A percentile compares a stretch with the other conserved stretches of the same genome.
phyloP scores from a whole-genome alignment of 2,329 filamentous ascomycete genomes.

The Nemania sp. region DNA sequence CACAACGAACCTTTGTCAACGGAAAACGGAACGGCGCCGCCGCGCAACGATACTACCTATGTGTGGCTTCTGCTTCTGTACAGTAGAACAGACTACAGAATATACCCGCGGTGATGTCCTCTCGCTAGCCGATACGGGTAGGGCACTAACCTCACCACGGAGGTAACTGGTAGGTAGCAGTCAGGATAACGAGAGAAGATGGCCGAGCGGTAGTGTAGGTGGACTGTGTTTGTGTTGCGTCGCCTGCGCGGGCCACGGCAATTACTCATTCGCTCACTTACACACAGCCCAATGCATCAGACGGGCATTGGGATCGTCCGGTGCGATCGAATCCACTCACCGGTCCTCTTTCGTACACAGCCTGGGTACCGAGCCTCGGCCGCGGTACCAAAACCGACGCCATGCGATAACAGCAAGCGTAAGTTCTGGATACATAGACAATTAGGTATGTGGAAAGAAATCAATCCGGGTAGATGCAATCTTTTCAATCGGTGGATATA shows the following conservation, averaged over 20 bases:
- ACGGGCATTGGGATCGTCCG: constrained; percentile 29
- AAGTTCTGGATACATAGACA: background rate
- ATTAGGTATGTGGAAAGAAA: background rate
- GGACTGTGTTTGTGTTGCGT: no score
- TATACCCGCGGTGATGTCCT: background rate
- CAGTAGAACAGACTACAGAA: no score
- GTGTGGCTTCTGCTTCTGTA: no score
- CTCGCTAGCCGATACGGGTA: background rate
- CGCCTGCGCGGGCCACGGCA: no score
- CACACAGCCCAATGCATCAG: constrained; percentile 20
- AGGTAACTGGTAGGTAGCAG: background rate
- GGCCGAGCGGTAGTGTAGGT: no score
- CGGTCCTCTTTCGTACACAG: background rate
- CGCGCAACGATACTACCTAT: no score
- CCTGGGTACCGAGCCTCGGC: constrained; percentile 12
- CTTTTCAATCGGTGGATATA: constrained; percentile 1
- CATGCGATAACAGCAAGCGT: background rate
- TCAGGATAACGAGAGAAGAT: background rate
- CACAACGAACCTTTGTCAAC: background rate
- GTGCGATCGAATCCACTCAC: constrained; percentile 18
- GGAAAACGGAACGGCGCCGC: background rate
- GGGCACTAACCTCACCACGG: background rate
- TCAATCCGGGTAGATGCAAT: background rate
- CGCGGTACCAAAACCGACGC: constrained; percentile 17
- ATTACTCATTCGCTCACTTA: constrained; percentile 3